A percentile compares a stretch with the other conserved stretches of the same genome.
Conservation (phyloP, 108 stramenopile species). For the Skeletonema marinoi region DNA sequence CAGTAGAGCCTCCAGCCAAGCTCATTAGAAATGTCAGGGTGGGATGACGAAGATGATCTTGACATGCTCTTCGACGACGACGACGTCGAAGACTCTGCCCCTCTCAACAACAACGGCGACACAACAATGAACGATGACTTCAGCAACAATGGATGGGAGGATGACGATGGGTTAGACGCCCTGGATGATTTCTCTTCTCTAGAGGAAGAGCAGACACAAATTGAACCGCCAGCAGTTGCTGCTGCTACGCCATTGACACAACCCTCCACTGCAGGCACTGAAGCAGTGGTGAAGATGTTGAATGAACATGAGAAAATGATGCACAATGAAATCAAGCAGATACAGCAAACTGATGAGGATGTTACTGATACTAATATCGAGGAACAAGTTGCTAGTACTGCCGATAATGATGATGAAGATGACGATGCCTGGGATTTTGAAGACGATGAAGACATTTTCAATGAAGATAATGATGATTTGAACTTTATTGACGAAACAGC, state of each 20-base stretch:
- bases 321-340: neutral
- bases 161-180: constrained; percentile 20
- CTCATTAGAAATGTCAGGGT: neutral
- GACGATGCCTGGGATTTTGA: constrained; percentile 4
- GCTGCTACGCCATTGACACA: no score
- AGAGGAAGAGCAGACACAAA: neutral
- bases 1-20: no score
- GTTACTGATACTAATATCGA: neutral
- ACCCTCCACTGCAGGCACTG: neutral
- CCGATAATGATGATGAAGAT: neutral
- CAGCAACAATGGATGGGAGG: constrained; percentile 10
- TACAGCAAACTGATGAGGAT: neutral
- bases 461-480: neutral
- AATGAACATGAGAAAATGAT: neutral
- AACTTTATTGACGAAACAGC: neutral
- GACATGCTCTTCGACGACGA: constrained; percentile 30
- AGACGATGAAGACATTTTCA: constrained; percentile 9
- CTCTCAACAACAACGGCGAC: no score
- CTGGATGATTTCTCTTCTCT: neutral
- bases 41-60: constrained; percentile 44
- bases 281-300: neutral
- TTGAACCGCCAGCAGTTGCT: neutral
- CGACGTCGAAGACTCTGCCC: neutral
- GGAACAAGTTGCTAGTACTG: neutral
- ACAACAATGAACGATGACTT: neutral